Evolutionary conservation across 2,329 filamentous ascomycete species (phyloP).

Genomic region (Botryotinia convoluta): DNA sequence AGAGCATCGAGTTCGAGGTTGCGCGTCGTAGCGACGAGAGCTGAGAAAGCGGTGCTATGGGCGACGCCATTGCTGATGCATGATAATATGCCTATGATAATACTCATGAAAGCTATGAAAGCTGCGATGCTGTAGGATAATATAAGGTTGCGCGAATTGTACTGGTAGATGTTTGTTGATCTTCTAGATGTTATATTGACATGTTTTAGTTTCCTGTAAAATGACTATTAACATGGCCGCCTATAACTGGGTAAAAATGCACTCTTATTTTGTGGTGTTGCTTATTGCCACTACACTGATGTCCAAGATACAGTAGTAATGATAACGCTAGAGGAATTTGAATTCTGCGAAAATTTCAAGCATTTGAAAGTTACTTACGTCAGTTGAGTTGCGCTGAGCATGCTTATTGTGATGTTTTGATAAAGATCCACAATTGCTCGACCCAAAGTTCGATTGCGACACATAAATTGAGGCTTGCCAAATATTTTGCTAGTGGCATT

Average conservation of each 20-base stretch:
- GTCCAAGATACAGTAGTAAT: not conserved
- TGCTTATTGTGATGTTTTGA: not conserved
- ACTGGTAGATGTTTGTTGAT: slow-evolving; percentile 7
- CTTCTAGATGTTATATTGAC: not conserved
- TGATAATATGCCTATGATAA: not conserved
- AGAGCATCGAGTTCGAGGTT: slow-evolving; percentile 16
- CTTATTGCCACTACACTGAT: not conserved
- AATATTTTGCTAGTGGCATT: not conserved
- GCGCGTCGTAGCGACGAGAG: slow-evolving; percentile 21
- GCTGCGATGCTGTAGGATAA: slow-evolving; percentile 11
- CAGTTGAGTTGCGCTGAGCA: not conserved
- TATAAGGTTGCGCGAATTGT: not conserved
- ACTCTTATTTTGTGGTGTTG: not conserved
- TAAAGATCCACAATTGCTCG: not conserved
- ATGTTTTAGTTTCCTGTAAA: not conserved
- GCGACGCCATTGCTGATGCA: slow-evolving; percentile 20
- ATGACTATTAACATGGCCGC: not conserved
- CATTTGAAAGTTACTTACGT: not conserved
- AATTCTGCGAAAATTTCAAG: not conserved
- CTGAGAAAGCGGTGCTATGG: slow-evolving; percentile 23
- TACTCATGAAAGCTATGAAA: not conserved
- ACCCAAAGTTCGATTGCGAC: not conserved
- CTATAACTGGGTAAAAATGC: not conserved
- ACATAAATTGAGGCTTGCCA: not conserved
- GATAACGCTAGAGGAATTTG: too few relatives aligned